Percentiles rank a stretch among this genome's conserved stretches.
phyloP scores from a whole-genome alignment of 129 eudicot species.

The Pulicaria dysenterica region DNA sequence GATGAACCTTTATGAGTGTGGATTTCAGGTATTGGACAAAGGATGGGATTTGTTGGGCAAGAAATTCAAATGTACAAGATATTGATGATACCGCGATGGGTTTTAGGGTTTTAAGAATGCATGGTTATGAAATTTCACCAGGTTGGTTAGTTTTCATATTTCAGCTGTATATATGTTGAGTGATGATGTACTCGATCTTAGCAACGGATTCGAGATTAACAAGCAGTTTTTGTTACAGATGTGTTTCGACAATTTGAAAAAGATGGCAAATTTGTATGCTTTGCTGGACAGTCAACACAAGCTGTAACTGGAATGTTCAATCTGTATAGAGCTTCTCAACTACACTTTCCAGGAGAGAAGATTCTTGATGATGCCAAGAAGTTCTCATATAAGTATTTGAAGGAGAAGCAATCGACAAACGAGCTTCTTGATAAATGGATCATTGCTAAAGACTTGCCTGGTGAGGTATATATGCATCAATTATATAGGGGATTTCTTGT shows the following conservation, averaged over 20 bases:
- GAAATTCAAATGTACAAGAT: slow-evolving; percentile 77
- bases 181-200: background rate
- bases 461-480: slow-evolving; percentile 65
- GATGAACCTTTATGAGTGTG: too few relatives aligned
- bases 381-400: slow-evolving; percentile 54
- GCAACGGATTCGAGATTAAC: background rate
- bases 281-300: slow-evolving; percentile 81
- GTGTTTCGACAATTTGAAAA: slow-evolving; percentile 71
- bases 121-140: slow-evolving; percentile 70
- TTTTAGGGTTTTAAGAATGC: slow-evolving; percentile 80
- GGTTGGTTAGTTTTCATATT: slow-evolving; percentile 48
- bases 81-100: slow-evolving; percentile 98
- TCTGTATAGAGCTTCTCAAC: slow-evolving; percentile 77
- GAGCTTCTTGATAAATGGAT: slow-evolving; percentile 96
- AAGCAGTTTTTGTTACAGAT: slow-evolving; percentile 41
- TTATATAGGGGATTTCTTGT: too few relatives aligned
- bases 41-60: slow-evolving; percentile 92
- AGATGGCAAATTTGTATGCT: slow-evolving; percentile 73
- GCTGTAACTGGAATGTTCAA: slow-evolving; percentile 96
- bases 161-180: background rate
- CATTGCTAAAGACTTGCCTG: slow-evolving; percentile 83
- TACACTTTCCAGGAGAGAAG: slow-evolving; percentile 63
- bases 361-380: slow-evolving; percentile 67
- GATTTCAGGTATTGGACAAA: slow-evolving; percentile 68
- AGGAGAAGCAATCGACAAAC: slow-evolving; percentile 57